Percentiles rank a stretch among this genome's conserved stretches.
phyloP scores from a whole-genome alignment of 129 eudicot genomes.

The Ambrosia trifida region DNA sequence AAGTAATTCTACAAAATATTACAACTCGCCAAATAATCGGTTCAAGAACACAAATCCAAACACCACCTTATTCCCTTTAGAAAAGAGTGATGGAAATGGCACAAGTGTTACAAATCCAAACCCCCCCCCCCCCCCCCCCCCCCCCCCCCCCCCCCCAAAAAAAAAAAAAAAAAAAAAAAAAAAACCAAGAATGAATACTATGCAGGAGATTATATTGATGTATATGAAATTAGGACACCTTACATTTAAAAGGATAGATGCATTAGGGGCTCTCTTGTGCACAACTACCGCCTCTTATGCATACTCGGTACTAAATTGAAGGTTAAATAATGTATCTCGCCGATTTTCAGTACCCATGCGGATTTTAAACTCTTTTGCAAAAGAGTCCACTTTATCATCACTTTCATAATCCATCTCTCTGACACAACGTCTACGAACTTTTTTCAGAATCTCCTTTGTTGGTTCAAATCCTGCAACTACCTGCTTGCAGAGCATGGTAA shows the following conservation, averaged over 20 bases:
- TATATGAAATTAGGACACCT: constrained; percentile 15
- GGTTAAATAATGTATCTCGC: constrained; percentile 61
- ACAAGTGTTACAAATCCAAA: too few relatives aligned
- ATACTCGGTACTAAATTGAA: constrained; percentile 51
- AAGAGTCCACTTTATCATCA: constrained; percentile 43
- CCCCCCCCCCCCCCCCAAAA: too few relatives aligned
- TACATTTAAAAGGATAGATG: constrained; percentile 19
- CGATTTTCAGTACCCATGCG: constrained; percentile 72
- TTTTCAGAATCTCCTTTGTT: constrained; percentile 65
- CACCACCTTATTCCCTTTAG: too few relatives aligned
- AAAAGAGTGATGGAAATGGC: too few relatives aligned
- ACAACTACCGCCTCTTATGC: constrained; percentile 34
- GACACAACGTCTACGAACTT: constrained; percentile 71
- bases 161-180: too few relatives aligned
- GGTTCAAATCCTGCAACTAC: constrained; percentile 70
- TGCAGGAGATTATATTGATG: neutral
- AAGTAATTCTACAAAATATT: neutral
- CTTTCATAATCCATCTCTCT: constrained; percentile 76
- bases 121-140: too few relatives aligned
- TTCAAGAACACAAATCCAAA: too few relatives aligned
- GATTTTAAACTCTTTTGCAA: constrained; percentile 54
- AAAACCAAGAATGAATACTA: neutral
- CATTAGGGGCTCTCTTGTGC: constrained; percentile 19
- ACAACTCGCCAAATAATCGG: too few relatives aligned
- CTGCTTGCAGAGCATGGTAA: constrained; percentile 36